Conservation (phyloP, 2,329 filamentous ascomycete genomes). For the Plectosphaerella sp. region DNA sequence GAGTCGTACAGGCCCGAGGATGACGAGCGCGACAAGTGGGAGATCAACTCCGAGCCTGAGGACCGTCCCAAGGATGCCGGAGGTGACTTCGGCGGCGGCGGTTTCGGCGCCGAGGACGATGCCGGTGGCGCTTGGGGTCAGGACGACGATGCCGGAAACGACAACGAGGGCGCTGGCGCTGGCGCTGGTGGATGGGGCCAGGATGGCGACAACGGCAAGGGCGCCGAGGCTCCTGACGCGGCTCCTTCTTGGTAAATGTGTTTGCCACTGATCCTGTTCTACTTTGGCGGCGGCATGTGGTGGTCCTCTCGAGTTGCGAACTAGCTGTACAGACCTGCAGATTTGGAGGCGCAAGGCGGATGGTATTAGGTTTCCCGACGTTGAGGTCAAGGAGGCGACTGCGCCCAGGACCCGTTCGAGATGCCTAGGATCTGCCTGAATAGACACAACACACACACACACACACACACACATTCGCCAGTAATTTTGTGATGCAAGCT, state of each 20-base stretch:
- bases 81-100: slow-evolving; percentile 9
- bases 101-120: slow-evolving; percentile 9
- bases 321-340: too few species aligned
- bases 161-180: slow-evolving; percentile 5
- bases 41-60: slow-evolving; percentile 51
- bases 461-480: background rate
- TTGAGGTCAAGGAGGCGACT: slow-evolving; percentile 3
- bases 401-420: slow-evolving; percentile 1
- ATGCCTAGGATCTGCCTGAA: background rate
- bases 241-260: too few species aligned
- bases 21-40: slow-evolving; percentile 36
- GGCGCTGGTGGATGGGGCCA: background rate
- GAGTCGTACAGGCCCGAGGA: slow-evolving; percentile 55
- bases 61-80: slow-evolving; percentile 20
- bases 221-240: slow-evolving; percentile 3
- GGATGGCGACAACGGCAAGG: too few species aligned
- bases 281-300: too few species aligned
- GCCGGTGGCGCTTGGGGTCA: slow-evolving; percentile 11
- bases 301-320: too few species aligned
- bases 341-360: background rate
- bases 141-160: slow-evolving; percentile 13
- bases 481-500: too few species aligned
- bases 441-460: background rate
- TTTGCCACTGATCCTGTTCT: too few species aligned
- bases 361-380: background rate